Percentiles rank a stretch among this genome's conserved stretches.
These are phyloP conservation scores for Vaccinium corymbosum DNA, from an alignment of 148 eudicot species.

Conservation along the genomic window DNA sequence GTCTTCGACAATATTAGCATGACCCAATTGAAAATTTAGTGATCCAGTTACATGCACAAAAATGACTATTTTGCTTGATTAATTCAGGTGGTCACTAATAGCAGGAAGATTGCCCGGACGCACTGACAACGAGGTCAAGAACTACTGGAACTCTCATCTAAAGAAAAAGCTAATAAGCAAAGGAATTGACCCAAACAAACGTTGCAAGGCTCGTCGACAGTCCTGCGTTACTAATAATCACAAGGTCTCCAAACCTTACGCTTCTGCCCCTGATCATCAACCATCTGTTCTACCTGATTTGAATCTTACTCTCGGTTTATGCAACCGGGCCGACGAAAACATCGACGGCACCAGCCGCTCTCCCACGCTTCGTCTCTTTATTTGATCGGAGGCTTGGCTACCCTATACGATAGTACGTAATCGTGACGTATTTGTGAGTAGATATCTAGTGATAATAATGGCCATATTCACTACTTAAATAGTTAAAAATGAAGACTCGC, in stretches of 20 bases:
- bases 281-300: background rate
- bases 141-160: conserved; percentile 32
- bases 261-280: background rate
- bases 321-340: background rate
- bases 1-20: no score
- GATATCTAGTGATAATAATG: no score
- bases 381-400: background rate
- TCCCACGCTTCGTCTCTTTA: conserved; percentile 3
- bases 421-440: background rate
- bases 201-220: background rate
- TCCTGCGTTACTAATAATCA: background rate
- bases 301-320: background rate
- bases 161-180: conserved; percentile 19
- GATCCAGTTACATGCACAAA: background rate
- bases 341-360: background rate
- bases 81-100: conserved; percentile 29
- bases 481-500: no score
- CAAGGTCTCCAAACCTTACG: no score
- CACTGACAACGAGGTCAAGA: conserved; percentile 32
- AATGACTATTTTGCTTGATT: background rate
- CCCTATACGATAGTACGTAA: background rate
- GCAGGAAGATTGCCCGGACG: conserved; percentile 37
- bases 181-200: conserved; percentile 27
- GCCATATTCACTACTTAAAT: no score
- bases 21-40: background rate